Evolutionary conservation across 2,329 filamentous ascomycete genomes (phyloP), one percentile per base, ranked within the genome.

Genomic region (Aureobasidium mangrovei): DNA sequence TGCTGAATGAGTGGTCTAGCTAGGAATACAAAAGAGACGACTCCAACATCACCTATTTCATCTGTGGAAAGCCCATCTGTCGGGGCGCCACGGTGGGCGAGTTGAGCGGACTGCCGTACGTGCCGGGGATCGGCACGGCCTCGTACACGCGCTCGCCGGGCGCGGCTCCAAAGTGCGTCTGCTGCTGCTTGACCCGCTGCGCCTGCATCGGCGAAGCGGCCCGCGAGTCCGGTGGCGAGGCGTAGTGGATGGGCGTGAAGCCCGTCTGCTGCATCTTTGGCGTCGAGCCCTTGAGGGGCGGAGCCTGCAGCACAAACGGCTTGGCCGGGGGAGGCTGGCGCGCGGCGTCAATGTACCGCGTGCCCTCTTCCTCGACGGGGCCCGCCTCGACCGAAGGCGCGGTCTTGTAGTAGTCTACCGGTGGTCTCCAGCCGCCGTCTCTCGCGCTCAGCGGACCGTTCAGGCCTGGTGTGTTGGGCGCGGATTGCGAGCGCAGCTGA

Each of bases 391-490:
- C 55, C 63, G 69, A 53, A 60, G 65, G 56, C 40, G 67, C 64
- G 59, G 64, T 65, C 68, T 56, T 70, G 71, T 39, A 65, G 61
- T 73, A 71, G 58, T 70, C 70, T 58, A 68, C 65, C 35, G 73
- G 73, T 57, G 73, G 67, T 45, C 69, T 66, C 72, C 72, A 76
- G 62, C 74, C 74, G 57, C 74, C 74, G 35, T 77, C 77, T 62
- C 79, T 75, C 29, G 78, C 69, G 72, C 85, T 86, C 69, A 84
- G 82, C 31, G 83, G 84, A 24, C 72, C 72, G 41, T 62, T 62
- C 68, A 94, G 90, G 60, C 90, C 90, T 9, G 91, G 91, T 0
- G 91, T 96, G 77, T 96, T 96, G 62, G 91, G 91, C 4, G 90
- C 91, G 28, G 90, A 95, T 74, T 97, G 91, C 24, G 82, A 71